Evolutionary conservation across 2,329 filamentous ascomycete genomes (phyloP), one percentile per base, ranked within the genome.

Genomic region (Raffaelea arxii): DNA sequence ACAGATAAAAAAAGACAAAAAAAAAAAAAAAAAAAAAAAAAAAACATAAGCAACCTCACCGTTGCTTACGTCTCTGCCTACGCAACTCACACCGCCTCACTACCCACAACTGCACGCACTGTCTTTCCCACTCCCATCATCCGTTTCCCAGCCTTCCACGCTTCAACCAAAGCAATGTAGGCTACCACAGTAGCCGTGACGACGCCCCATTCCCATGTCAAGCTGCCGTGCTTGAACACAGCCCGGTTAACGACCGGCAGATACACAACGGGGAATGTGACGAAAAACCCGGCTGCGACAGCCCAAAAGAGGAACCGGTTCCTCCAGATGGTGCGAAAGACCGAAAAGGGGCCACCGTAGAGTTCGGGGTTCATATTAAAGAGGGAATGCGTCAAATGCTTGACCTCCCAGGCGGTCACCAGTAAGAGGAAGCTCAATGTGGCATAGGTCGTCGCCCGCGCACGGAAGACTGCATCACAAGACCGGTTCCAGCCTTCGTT

Each of bases 361-460:
- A 63, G 58, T 59, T 72, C 67, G 2, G 75, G 72, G 55, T 79
- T 69, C 57, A 87, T 76, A 38, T 74, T 72, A 70, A 88, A 86
- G 65, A 88, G 74, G 39, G 80, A 84, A 14, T 82, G 78, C 6
- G 80, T 77, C 58, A 86, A 75, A 56, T 82, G 77, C 64, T 86
- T 82, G 66, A 86, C 84, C 65, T 88, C 83, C 84, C 84, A 89
- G 2, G 84, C 84, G 2, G 83, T 78, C 58, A 88, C 73, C 41
- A 88, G 73, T 30, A 86, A 82, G 46, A 82, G 71, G 79, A 82
- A 88, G 1, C 83, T 86, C 24, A 89, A 66, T 58, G 81, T 79
- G 4, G 81, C 81, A 59, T 88, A 89, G 7, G 82, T 81, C 23
- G 83, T 82, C 1, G 83, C 82, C 10, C 84, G 79, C 5, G 83